Base-by-base conservation (phyloP, 2,329 filamentous ascomycete species). In the Calonectria leucothoes region DNA sequence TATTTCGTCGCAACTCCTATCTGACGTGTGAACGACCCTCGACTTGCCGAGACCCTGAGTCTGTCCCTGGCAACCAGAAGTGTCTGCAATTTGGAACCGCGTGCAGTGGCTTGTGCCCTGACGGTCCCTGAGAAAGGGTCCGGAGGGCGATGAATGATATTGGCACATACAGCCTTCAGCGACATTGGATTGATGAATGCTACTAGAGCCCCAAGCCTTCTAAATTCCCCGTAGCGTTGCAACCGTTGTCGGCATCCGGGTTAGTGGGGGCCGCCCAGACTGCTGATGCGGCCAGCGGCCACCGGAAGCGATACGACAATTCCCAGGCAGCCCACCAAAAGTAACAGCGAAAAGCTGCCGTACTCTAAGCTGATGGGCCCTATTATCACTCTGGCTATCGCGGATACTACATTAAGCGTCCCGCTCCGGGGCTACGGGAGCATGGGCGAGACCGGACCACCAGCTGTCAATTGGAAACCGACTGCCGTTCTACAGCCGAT, bases 11-110 rank as follows among this genome's bases (percentile, higher is more conserved):
- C 33, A 61, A 61, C 55, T 61, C 35, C 25, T 12, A 39, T 39
- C 23, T 61, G 55, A 61, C 23, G 55, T 61, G 55, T 61, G 55
- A 61, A 39, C 55, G 55, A 61, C 55, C 55, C 55, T 61, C 55
- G 35, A 61, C 55, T 61, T 61, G 35, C 33, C 23, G 23, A 39
- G 55, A 61, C 55, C 55, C 55, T 61, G 55, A 39, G 55, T 35
- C 25, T 35, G 55, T 61, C 55, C 55, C 55, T 39, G 55, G 55
- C 23, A 39, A 25, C 20, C 23, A 35, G 35, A 61, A 39, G 15
- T 39, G 55, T 33, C n/a, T 17, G 55, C 35, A 61, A 61, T 61
- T 61, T 27, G 37, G 55, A 35, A 15, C 11, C n/a, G 33, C 14
- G 55, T 39, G 35, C 55, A 61, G 11, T 39, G 35, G 39, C 35